phyloP scores from a whole-genome alignment of 2,329 filamentous ascomycete species.

The Gliomastix tumulicola region DNA sequence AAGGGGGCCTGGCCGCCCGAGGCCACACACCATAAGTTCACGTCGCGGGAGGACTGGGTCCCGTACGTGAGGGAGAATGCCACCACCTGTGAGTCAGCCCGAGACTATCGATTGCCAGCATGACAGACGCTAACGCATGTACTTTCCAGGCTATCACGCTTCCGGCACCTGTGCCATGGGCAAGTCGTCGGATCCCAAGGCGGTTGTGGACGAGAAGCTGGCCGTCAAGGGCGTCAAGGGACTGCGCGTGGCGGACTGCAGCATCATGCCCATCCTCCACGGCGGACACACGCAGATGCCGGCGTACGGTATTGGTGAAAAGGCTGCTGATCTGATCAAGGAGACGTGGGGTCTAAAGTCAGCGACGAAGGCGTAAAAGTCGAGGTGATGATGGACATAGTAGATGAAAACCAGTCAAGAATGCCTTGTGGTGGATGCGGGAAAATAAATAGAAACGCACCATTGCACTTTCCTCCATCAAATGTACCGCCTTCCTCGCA shows the following conservation, averaged over 20 bases:
- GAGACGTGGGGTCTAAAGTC: conserved; percentile 11
- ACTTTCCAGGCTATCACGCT: conserved; percentile 47
- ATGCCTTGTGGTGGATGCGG: too few species aligned
- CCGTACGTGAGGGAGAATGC: conserved; percentile 49
- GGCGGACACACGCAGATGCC: conserved; percentile 46
- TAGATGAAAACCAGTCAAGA: too few species aligned
- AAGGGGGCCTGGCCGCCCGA: conserved; percentile 53
- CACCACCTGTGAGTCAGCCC: conserved; percentile 51
- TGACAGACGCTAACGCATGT: too few species aligned
- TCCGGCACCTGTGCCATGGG: conserved; percentile 52
- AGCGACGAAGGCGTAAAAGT: too few species aligned
- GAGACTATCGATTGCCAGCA: too few species aligned
- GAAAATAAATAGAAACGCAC: too few species aligned
- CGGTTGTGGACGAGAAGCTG: conserved; percentile 47
- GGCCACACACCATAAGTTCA: conserved; percentile 43
- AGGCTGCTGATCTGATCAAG: conserved; percentile 40
- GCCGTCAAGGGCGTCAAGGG: conserved; percentile 42
- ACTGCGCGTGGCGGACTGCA: conserved; percentile 46
- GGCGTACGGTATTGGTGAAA: conserved; percentile 50
- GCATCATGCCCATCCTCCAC: conserved; percentile 43
- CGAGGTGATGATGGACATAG: too few species aligned
- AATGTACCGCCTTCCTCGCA: too few species aligned
- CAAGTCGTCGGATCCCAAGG: conserved; percentile 32
- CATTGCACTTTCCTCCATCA: too few species aligned
- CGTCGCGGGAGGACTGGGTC: conserved; percentile 49